phyloP scores from a whole-genome alignment of 257 asterid genomes.

The Cinchona pubescens region DNA sequence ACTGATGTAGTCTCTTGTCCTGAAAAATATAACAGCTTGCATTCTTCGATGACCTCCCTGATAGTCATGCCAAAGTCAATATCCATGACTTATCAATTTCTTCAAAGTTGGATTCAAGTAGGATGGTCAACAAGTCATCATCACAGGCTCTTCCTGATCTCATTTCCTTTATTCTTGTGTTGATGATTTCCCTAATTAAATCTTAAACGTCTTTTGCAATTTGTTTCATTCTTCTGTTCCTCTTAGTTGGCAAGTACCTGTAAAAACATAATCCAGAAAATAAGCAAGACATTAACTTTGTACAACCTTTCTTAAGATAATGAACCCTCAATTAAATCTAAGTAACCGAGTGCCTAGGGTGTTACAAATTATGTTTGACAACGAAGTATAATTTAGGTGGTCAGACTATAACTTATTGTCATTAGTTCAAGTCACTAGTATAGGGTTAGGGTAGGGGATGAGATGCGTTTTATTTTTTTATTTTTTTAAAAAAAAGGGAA shows the following conservation, averaged over 20 bases:
- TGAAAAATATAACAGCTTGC: conserved; percentile 32
- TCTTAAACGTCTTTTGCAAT: conserved; percentile 18
- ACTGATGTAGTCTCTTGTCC: conserved; percentile 33
- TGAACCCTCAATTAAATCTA: too few relatives aligned
- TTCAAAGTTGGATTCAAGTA: conserved; percentile 20
- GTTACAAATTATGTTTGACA: too few relatives aligned
- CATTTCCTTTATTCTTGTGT: conserved; percentile 16
- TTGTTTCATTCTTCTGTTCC: conserved; percentile 23
- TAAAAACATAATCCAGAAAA: background rate
- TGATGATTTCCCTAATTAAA: conserved; percentile 1
- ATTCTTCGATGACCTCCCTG: conserved; percentile 24
- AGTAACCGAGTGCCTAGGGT: too few relatives aligned
- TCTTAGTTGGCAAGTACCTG: conserved; percentile 27
- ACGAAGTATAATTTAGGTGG: too few relatives aligned
- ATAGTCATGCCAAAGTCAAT: conserved; percentile 15
- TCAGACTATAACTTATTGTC: too few relatives aligned
- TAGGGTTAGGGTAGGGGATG: too few relatives aligned
- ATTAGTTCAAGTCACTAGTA: too few relatives aligned
- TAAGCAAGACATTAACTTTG: too few relatives aligned
- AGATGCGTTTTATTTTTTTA: too few relatives aligned
- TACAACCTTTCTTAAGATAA: too few relatives aligned
- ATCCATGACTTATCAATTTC: conserved; percentile 21
- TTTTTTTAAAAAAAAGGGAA: too few relatives aligned
- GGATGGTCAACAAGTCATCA: conserved; percentile 22
- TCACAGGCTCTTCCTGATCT: conserved; percentile 6